phyloP scores from a whole-genome alignment of 192 early-diverging fungal species.

The Coemansia sp. region DNA sequence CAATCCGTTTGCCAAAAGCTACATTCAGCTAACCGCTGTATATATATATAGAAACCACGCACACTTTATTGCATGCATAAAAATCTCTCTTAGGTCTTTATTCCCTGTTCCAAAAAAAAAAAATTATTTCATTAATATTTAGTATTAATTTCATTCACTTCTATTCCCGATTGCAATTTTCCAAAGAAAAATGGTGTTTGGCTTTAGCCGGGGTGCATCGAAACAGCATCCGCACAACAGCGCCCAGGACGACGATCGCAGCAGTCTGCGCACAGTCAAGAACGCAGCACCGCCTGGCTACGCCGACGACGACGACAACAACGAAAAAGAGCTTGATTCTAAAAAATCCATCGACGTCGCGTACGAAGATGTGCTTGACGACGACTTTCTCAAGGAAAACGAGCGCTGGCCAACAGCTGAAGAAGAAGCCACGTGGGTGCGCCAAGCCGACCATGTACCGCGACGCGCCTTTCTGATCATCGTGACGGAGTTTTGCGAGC shows the following conservation, averaged over 20 bases:
- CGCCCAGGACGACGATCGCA: background rate
- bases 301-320: background rate
- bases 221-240: background rate
- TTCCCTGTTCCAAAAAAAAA: too few relatives aligned
- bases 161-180: background rate
- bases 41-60: too few relatives aligned
- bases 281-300: background rate
- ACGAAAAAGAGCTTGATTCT: slow-evolving; percentile 1
- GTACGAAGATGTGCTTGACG: slow-evolving; percentile 61
- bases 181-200: background rate
- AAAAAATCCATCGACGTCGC: background rate
- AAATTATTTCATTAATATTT: too few relatives aligned
- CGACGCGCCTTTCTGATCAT: slow-evolving; percentile 58
- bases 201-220: background rate
- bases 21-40: too few relatives aligned
- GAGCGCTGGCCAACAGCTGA: slow-evolving; percentile 60
- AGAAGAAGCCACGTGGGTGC: slow-evolving; percentile 57
- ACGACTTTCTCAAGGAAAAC: slow-evolving; percentile 36
- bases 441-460: slow-evolving; percentile 63
- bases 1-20: too few relatives aligned
- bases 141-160: background rate
- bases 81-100: too few relatives aligned
- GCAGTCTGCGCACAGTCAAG: background rate
- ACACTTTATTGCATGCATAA: too few relatives aligned
- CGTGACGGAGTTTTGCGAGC: slow-evolving; percentile 63